Evolutionary conservation across 2,329 filamentous ascomycete species (phyloP), one percentile per base, ranked within the genome.

Genomic region (Taxawa tesnikishii): DNA sequence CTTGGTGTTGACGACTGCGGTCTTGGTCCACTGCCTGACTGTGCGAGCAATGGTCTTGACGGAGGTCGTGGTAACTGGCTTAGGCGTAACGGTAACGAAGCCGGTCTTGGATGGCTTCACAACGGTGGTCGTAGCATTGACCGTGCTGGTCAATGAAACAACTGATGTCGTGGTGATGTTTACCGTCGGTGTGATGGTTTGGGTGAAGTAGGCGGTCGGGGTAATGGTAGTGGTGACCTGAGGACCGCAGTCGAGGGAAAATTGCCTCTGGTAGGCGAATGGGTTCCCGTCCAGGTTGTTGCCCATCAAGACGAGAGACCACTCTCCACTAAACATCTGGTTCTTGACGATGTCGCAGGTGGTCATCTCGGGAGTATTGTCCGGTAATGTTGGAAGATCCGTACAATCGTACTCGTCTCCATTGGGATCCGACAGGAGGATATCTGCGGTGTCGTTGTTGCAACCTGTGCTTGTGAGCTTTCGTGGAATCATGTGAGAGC

Each of bases 221-320:
- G 43, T 43, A 6, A 37, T 30, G 4, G 37, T 39, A 3, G 24
- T 18, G 7, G 38, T 41, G 11, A 31, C 15, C 23, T 38, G 33
- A 3, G 17, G 16, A 23, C 32, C 41, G 14, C 35, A 32, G 16
- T 27, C 33, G 18, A 45, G 18, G 15, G 15, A 32, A 15, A 43
- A 34, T 32, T 40, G 29, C 23, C 39, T 31, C 15, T 40, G 26
- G 18, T 39, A 42, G 3, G 42, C 41, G 27, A 44, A 34, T 13
- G 42, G 42, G 8, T 38, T 36, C 6, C 36, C 38, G 19, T 38
- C 28, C n/a, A 33, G 38, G 18, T 44, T 44, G 36, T 44, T 43
- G 13, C 35, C 39, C 13, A 41, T 31, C 1, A 39, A 21, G 5
- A 40, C 31, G n/a, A 43, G 28, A 5, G 31, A 31, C 37, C 41